phyloP scores from a whole-genome alignment of 163 green algal genomes.

The Scenedesmus sp. region DNA sequence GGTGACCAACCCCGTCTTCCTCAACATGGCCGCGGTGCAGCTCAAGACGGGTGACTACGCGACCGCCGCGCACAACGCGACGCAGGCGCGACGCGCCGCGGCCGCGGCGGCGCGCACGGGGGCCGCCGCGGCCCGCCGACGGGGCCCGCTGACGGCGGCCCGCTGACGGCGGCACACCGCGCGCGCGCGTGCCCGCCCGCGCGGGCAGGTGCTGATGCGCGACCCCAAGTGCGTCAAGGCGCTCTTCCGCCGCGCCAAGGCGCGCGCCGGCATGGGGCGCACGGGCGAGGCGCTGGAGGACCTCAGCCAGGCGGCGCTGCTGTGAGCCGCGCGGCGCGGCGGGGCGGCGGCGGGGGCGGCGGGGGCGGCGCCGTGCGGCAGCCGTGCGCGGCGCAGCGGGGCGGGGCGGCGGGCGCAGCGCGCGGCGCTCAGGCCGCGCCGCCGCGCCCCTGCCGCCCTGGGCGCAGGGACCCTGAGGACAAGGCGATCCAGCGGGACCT shows the following conservation, averaged over 20 bases:
- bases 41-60: slow-evolving; percentile 68
- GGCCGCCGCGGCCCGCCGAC: background rate
- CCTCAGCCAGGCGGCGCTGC: slow-evolving; percentile 45
- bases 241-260: slow-evolving; percentile 76
- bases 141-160: background rate
- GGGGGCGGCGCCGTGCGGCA: background rate
- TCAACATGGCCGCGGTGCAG: slow-evolving; percentile 75
- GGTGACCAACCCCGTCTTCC: slow-evolving; percentile 54
- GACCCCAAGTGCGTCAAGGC: slow-evolving; percentile 76
- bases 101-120: background rate
- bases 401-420: too few species aligned
- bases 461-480: slow-evolving; percentile 47
- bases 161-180: too few species aligned
- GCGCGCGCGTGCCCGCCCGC: too few species aligned
- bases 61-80: slow-evolving; percentile 65
- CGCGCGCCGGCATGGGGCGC: slow-evolving; percentile 63
- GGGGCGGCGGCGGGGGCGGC: too few species aligned
- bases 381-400: background rate
- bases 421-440: too few species aligned
- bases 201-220: slow-evolving; percentile 58
- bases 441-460: too few species aligned
- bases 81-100: slow-evolving; percentile 6
- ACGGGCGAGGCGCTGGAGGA: slow-evolving; percentile 73
- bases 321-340: slow-evolving; percentile 17
- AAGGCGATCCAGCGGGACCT: slow-evolving; percentile 46